Percentiles rank a stretch among this genome's conserved stretches.
phyloP scores from a whole-genome alignment of 2,329 filamentous ascomycete genomes.

The Celoporthe dispersa region DNA sequence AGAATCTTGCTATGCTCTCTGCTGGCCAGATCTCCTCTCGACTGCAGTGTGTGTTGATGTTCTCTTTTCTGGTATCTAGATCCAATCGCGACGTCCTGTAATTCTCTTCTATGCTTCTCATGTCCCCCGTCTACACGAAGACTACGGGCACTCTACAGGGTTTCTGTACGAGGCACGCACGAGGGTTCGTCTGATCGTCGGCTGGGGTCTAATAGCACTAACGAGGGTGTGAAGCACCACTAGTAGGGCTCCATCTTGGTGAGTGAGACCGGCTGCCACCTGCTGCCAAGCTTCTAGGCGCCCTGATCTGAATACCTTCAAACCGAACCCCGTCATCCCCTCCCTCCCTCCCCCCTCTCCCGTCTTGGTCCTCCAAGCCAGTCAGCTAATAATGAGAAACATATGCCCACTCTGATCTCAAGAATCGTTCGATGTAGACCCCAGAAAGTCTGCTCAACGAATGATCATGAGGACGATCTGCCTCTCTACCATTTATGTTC shows the following conservation, averaged over 20 bases:
- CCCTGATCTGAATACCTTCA: background rate
- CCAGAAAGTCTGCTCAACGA: background rate
- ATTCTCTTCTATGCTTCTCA: background rate
- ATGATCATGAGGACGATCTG: constrained; percentile 7
- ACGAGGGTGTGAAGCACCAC: background rate
- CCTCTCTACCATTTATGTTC: background rate
- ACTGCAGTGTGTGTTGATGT: background rate
- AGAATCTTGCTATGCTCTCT: background rate
- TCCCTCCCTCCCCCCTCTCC: background rate
- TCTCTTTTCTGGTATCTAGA: background rate
- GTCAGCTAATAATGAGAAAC: background rate
- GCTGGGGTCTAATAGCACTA: background rate
- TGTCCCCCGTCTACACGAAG: background rate
- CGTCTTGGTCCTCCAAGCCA: background rate
- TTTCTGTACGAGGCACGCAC: background rate
- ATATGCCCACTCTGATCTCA: constrained; percentile 13
- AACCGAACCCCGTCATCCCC: background rate
- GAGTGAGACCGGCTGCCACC: background rate
- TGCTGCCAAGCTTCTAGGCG: background rate
- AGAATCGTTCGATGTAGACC: constrained; percentile 21
- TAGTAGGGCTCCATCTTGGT: background rate
- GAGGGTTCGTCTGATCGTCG: constrained; percentile 1
- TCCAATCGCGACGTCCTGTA: background rate
- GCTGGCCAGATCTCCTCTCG: constrained; percentile 9
- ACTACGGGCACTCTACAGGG: background rate